Evolutionary conservation across 306 rosid species (phyloP).

Genomic region (Quercus parvula): DNA sequence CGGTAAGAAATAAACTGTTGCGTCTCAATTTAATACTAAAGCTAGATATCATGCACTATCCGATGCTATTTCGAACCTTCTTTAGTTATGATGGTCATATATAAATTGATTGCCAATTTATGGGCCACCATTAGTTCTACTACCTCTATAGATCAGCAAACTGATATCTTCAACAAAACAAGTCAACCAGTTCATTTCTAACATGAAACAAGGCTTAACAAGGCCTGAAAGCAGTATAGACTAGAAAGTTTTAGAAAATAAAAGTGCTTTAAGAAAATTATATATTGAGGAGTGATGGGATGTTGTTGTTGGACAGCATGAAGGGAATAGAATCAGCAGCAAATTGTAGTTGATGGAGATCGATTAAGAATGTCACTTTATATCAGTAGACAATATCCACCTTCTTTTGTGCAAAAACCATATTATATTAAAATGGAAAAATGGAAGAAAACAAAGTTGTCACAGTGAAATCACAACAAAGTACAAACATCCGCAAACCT

Average conservation of each 20-base stretch:
- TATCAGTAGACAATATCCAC: slow-evolving; percentile 28
- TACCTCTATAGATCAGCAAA: no score
- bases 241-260: not conserved
- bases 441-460: slow-evolving; percentile 27
- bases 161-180: no score
- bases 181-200: no score
- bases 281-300: slow-evolving; percentile 18
- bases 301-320: slow-evolving; percentile 32
- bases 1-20: no score
- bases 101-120: no score
- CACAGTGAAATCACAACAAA: slow-evolving; percentile 21
- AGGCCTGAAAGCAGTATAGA: not conserved
- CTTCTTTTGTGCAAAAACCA: slow-evolving; percentile 29
- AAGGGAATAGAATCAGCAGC: slow-evolving; percentile 39
- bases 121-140: no score
- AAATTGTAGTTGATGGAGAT: slow-evolving; percentile 42
- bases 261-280: not conserved
- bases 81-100: no score
- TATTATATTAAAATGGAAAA: slow-evolving; percentile 28
- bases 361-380: slow-evolving; percentile 30
- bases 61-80: no score
- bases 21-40: no score
- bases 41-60: no score
- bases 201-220: not conserved
- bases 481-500: slow-evolving; percentile 25